Conservation (phyloP, 2,329 filamentous ascomycete genomes). For the Pseudogymnoascus sp. region DNA sequence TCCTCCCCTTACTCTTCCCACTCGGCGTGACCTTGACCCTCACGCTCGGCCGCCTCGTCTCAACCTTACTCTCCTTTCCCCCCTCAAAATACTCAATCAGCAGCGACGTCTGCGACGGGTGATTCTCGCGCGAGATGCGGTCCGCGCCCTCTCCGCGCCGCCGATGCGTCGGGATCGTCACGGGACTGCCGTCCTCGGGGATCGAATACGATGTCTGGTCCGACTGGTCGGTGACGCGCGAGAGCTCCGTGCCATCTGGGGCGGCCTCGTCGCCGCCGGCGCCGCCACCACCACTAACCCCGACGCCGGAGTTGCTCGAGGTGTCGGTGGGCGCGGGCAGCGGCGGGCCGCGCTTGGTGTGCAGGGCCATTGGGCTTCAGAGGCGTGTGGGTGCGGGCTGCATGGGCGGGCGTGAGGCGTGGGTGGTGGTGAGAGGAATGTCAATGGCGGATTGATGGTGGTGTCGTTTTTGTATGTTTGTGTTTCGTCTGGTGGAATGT, state of each 20-base stretch:
- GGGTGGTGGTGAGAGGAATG: neutral
- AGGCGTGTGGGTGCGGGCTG: neutral
- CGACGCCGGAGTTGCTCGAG: constrained; percentile 36
- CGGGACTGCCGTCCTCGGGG: constrained; percentile 79
- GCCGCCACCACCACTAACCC: constrained; percentile 28
- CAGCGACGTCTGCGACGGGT: constrained; percentile 62
- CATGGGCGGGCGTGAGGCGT: neutral
- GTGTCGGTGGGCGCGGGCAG: constrained; percentile 75
- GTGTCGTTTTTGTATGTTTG: neutral
- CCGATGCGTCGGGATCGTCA: constrained; percentile 78
- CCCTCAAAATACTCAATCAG: constrained; percentile 72
- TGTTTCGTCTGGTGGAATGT: neutral
- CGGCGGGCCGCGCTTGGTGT: constrained; percentile 48
- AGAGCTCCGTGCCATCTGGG: constrained; percentile 49
- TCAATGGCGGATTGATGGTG: neutral
- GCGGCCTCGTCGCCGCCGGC: constrained; percentile 49
- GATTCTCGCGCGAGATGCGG: constrained; percentile 43
- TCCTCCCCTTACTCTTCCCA: constrained; percentile 34
- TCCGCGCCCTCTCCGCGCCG: constrained; percentile 45
- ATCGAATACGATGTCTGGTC: constrained; percentile 64
- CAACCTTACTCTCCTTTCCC: constrained; percentile 45
- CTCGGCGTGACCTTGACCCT: constrained; percentile 66
- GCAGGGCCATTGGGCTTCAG: constrained; percentile 25
- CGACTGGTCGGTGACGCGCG: constrained; percentile 58
- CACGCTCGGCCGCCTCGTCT: constrained; percentile 57